These are phyloP conservation scores for Solanum gandarillasii DNA, from an alignment of 257 asterid species.

Conservation along the genomic window DNA sequence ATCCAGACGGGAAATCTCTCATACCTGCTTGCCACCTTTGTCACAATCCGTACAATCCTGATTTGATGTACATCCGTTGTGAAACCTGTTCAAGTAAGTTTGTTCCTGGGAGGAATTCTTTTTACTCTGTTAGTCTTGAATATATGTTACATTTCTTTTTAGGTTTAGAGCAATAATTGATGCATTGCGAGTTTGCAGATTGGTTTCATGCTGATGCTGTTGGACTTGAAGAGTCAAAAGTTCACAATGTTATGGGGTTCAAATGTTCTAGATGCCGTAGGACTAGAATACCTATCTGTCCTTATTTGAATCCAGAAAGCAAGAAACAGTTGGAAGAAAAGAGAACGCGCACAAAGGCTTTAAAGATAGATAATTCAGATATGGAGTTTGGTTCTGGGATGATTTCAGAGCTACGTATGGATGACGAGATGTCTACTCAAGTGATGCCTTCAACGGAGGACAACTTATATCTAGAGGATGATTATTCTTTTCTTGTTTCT, in stretches of 20 bases:
- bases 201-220: conserved; percentile 87
- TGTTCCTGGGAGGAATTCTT: not conserved
- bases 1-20: conserved; percentile 5
- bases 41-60: conserved; percentile 34
- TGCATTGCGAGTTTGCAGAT: conserved; percentile 33
- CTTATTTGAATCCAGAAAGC: conserved; percentile 26
- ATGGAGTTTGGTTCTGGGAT: conserved; percentile 14
- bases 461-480: conserved; percentile 4
- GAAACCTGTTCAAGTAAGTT: conserved; percentile 59
- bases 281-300: conserved; percentile 59
- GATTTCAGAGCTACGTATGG: conserved; percentile 9
- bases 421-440: conserved; percentile 1
- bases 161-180: not conserved
- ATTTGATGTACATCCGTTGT: conserved; percentile 60
- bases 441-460: conserved; percentile 7
- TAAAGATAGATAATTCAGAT: conserved; percentile 20
- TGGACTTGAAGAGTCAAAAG: conserved; percentile 52
- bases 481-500: conserved; percentile 19
- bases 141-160: conserved; percentile 1
- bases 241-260: conserved; percentile 42
- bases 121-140: not conserved
- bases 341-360: conserved; percentile 14
- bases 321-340: conserved; percentile 25
- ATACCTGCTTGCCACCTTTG: conserved; percentile 51
- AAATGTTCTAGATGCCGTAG: conserved; percentile 86